Conservation (phyloP, 1,284 basidiomycete species). For the Ceratobasidium sp. region DNA sequence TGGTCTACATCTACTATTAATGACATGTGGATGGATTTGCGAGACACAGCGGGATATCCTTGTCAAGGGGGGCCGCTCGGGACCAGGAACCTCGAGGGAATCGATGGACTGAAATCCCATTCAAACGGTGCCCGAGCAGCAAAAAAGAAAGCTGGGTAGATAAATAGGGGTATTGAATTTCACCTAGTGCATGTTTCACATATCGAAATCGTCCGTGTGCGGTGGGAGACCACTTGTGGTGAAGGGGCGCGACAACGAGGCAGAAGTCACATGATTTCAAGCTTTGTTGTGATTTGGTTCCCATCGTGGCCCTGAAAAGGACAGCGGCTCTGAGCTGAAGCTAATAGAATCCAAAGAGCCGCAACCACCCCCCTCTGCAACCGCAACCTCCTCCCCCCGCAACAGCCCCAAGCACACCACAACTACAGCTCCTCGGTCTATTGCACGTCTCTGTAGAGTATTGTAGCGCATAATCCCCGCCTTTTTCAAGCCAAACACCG, state of each 20-base stretch:
- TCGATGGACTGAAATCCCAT: neutral
- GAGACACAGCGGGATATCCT: neutral
- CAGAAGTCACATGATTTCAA: constrained; percentile 21
- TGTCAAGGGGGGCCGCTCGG: neutral
- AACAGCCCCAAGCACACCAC: neutral
- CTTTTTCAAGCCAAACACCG: neutral
- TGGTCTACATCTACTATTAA: neutral
- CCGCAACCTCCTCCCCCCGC: constrained; percentile 11
- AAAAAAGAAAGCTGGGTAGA: neutral
- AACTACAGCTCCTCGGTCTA: neutral
- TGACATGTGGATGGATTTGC: neutral
- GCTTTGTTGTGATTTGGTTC: constrained; percentile 22
- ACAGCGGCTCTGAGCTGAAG: constrained; percentile 16
- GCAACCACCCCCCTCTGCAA: constrained; percentile 33
- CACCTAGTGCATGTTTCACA: too few species aligned
- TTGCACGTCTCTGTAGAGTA: neutral
- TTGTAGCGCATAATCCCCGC: constrained; percentile 23
- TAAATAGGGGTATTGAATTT: too few species aligned
- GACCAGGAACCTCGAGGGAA: neutral
- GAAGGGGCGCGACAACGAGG: constrained; percentile 14
- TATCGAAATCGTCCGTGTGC: too few species aligned
- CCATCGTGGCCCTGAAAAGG: constrained; percentile 19
- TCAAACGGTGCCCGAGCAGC: neutral
- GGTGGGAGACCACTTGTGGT: neutral
- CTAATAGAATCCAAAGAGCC: constrained; percentile 26